Percentiles rank a stretch among this genome's conserved stretches.
Evolutionary conservation across 192 early-diverging fungal species (phyloP).

Genomic region (Umbelopsis sp.): DNA sequence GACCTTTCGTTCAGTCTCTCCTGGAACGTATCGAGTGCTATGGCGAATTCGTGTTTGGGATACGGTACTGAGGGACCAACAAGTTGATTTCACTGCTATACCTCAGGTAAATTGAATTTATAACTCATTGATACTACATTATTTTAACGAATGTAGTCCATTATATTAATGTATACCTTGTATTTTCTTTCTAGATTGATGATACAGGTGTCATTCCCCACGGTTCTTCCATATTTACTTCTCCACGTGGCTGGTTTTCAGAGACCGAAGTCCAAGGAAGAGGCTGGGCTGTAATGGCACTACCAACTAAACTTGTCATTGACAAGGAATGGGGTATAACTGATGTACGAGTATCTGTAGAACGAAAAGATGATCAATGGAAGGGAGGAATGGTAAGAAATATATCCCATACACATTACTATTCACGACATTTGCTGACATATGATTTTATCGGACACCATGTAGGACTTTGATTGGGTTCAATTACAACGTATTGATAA

Average conservation of each 20-base stretch:
- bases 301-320: background rate
- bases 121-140: no score
- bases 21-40: background rate
- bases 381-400: slow-evolving; percentile 14
- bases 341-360: background rate
- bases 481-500: slow-evolving; percentile 12
- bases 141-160: background rate
- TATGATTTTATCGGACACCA: background rate
- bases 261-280: background rate
- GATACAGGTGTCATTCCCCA: background rate
- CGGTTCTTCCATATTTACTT: slow-evolving; percentile 5
- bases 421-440: background rate
- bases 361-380: slow-evolving; percentile 16
- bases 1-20: background rate
- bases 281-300: slow-evolving; percentile 12
- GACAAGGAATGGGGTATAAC: slow-evolving; percentile 2
- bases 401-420: background rate
- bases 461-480: slow-evolving; percentile 10
- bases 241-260: background rate
- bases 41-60: slow-evolving; percentile 5
- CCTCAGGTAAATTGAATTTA: background rate
- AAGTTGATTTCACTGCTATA: slow-evolving; percentile 1
- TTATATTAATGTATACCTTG: background rate
- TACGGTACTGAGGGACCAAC: slow-evolving; percentile 6
- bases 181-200: background rate